Conservation (phyloP, 2,329 filamentous ascomycete genomes). For the Clonostachys byssicola region DNA sequence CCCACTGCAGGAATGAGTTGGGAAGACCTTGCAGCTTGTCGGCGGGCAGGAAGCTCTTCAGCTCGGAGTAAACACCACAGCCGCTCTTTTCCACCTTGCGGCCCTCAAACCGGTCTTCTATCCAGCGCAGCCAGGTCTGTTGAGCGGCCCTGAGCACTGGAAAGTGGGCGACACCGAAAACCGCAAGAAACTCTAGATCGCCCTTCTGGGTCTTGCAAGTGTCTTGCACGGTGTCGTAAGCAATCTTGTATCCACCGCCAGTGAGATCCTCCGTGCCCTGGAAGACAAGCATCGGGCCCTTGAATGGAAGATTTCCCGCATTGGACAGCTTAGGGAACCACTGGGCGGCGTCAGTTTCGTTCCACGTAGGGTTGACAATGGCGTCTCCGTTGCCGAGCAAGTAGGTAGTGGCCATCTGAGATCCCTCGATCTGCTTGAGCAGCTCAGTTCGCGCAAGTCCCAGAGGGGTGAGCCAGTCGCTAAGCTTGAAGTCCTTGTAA, state of each 20-base stretch:
- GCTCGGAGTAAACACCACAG: not conserved
- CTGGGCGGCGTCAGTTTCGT: not conserved
- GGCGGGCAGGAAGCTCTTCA: slow-evolving; percentile 6
- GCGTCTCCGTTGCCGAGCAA: not conserved
- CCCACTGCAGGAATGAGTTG: slow-evolving; percentile 3
- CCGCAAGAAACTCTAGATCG: slow-evolving; percentile 9
- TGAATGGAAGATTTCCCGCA: slow-evolving; percentile 19
- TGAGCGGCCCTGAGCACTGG: slow-evolving; percentile 6
- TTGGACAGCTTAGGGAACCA: slow-evolving; percentile 2
- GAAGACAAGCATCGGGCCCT: slow-evolving; percentile 26
- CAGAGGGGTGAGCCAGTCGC: slow-evolving; percentile 21
- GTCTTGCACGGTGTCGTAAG: slow-evolving; percentile 3
- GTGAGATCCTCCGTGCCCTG: slow-evolving; percentile 19
- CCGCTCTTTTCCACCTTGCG: slow-evolving; percentile 1
- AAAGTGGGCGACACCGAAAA: slow-evolving; percentile 5
- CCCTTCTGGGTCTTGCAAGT: slow-evolving; percentile 6
- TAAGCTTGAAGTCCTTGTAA: slow-evolving; percentile 6
- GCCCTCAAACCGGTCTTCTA: slow-evolving; percentile 10
- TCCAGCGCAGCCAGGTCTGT: slow-evolving; percentile 11
- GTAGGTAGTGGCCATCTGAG: not conserved
- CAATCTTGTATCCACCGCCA: slow-evolving; percentile 5
- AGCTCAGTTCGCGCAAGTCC: slow-evolving; percentile 4
- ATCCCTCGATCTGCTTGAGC: slow-evolving; percentile 3
- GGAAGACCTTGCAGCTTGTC: slow-evolving; percentile 2
- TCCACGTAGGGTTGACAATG: not conserved